A percentile compares a stretch with the other conserved stretches of the same genome.
Conservation (phyloP, 768 basidiomycete species). For the Suillus clintonianus region DNA sequence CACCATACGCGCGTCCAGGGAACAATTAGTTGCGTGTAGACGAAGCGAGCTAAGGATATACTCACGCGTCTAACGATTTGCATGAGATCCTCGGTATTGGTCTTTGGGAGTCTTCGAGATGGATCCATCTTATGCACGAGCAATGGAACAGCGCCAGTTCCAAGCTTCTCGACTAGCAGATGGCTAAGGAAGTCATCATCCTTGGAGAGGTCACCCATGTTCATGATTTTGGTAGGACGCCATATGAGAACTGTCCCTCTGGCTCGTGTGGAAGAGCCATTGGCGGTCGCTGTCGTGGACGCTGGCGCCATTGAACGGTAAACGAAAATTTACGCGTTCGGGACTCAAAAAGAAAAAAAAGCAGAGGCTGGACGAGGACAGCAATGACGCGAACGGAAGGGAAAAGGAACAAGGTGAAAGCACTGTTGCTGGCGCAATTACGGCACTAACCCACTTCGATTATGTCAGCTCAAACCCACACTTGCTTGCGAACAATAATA, state of each 20-base stretch:
- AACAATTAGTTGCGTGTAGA: conserved; percentile 24
- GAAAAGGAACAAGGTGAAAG: conserved; percentile 23
- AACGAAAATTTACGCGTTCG: conserved; percentile 21
- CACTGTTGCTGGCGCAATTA: conserved; percentile 32
- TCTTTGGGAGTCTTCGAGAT: conserved; percentile 74
- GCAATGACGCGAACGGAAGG: conserved; percentile 34
- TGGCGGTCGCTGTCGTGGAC: conserved; percentile 23
- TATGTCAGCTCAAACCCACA: conserved; percentile 9
- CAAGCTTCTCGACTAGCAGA: conserved; percentile 86
- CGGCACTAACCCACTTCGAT: conserved; percentile 18
- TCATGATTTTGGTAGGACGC: conserved; percentile 88
- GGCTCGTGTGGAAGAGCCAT: conserved; percentile 18
- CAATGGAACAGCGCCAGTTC: conserved; percentile 76
- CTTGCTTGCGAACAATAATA: conserved; percentile 2
- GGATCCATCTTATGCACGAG: conserved; percentile 91
- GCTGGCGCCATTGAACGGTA: conserved; percentile 34
- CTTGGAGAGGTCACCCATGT: conserved; percentile 85
- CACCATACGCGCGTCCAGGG: conserved; percentile 23
- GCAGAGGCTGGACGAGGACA: conserved; percentile 7
- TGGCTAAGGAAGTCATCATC: conserved; percentile 92
- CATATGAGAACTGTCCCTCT: conserved; percentile 46
- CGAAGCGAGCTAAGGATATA: conserved; percentile 24
- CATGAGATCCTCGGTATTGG: conserved; percentile 67
- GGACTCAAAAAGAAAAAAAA: conserved; percentile 11
- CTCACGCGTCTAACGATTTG: conserved; percentile 76